A percentile compares a stretch with the other conserved stretches of the same genome.
Conservation (phyloP, 208 protist genomes). For the Acanthamoeba royreba region DNA sequence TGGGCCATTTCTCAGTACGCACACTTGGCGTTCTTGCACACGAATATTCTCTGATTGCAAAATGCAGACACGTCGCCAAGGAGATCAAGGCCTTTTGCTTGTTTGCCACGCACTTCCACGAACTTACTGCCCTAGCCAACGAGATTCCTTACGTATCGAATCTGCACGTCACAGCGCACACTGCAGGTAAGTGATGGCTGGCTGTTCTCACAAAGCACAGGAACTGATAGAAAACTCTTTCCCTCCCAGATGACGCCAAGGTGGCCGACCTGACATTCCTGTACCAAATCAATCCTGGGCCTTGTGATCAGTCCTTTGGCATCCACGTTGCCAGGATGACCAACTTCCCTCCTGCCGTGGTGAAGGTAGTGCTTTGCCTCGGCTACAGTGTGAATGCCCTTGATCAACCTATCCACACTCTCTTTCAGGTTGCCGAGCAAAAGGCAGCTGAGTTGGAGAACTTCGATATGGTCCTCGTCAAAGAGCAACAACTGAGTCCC, state of each 20-base stretch:
- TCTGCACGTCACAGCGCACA: constrained; percentile 82
- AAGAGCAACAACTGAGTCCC: not conserved
- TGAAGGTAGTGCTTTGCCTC: not conserved
- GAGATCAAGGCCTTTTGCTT: constrained; percentile 87
- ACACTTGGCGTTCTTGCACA: not conserved
- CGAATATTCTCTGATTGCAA: not conserved
- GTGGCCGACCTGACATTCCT: constrained; percentile 43
- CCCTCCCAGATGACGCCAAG: not conserved
- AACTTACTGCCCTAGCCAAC: constrained; percentile 92
- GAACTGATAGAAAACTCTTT: not conserved
- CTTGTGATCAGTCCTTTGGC: constrained; percentile 85
- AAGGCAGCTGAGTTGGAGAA: constrained; percentile 78
- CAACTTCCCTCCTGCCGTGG: constrained; percentile 79
- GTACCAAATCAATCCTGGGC: constrained; percentile 52
- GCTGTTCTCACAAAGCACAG: too few species aligned
- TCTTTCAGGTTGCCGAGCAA: constrained; percentile 63
- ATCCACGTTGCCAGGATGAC: constrained; percentile 89
- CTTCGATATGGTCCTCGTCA: constrained; percentile 52
- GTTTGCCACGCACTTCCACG: constrained; percentile 99
- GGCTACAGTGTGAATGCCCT: not conserved
- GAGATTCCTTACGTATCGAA: constrained; percentile 77
- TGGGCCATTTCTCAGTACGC: constrained; percentile 96
- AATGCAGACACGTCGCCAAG: constrained; percentile 80
- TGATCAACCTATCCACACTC: not conserved
- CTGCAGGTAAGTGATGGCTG: not conserved